Conservation (phyloP, 805 yeast species). For the Spathaspora gorwiae region DNA sequence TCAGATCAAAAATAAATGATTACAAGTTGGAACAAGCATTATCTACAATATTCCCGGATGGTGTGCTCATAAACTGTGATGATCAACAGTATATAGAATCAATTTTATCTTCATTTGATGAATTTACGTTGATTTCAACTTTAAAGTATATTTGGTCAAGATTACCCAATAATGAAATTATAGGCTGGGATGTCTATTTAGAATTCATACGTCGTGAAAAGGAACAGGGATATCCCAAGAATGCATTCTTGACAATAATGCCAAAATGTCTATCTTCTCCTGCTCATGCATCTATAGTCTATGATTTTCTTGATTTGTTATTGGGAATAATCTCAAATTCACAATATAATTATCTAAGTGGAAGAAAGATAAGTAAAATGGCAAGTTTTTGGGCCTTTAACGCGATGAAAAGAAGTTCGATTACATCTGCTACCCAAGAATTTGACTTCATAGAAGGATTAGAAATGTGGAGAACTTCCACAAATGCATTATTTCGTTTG, state of each 20-base stretch:
- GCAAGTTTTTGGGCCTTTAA: constrained; percentile 89
- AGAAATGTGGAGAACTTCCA: constrained; percentile 71
- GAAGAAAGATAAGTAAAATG: constrained; percentile 74
- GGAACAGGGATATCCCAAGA: constrained; percentile 61
- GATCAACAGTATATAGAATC: constrained; percentile 37
- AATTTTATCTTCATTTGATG: constrained; percentile 49
- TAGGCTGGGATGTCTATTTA: constrained; percentile 82
- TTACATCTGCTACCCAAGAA: constrained; percentile 14
- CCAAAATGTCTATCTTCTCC: constrained; percentile 80
- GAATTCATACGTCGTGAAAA: constrained; percentile 63
- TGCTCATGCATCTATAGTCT: constrained; percentile 84
- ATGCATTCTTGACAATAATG: constrained; percentile 75
- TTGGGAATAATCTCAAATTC: constrained; percentile 77
- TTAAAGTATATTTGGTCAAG: constrained; percentile 86
- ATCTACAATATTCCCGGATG: constrained; percentile 54
- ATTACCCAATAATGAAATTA: constrained; percentile 69
- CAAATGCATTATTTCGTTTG: constrained; percentile 82
- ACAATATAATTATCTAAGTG: constrained; percentile 71
- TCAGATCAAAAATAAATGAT: constrained; percentile 66
- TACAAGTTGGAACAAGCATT: constrained; percentile 54
- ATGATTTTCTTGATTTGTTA: constrained; percentile 78
- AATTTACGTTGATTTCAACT: constrained; percentile 65
- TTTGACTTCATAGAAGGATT: constrained; percentile 61
- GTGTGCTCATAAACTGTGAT: constrained; percentile 35
- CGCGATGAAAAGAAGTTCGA: constrained; percentile 33